phyloP scores from a whole-genome alignment of 805 yeast genomes.

The Ogataea thermomethanolica region DNA sequence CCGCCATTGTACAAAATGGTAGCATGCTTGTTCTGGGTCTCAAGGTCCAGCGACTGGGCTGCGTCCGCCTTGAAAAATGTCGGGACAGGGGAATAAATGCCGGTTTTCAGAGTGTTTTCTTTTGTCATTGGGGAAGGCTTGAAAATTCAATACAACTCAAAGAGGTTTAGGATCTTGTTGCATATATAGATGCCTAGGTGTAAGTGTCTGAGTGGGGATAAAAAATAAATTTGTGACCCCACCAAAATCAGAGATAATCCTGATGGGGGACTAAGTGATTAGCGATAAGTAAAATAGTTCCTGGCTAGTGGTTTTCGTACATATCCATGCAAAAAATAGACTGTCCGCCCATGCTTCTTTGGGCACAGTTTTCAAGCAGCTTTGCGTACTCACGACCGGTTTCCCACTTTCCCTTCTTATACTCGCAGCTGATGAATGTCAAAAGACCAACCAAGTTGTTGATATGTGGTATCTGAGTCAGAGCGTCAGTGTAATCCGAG shows the following conservation, averaged over 20 bases:
- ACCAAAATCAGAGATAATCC: too few relatives aligned
- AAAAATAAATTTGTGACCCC: not conserved
- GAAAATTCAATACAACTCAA: not conserved
- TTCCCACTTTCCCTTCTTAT: slow-evolving; percentile 46
- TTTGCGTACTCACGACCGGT: slow-evolving; percentile 51
- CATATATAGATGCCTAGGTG: not conserved
- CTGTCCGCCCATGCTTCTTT: slow-evolving; percentile 49
- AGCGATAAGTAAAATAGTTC: not conserved
- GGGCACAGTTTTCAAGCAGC: slow-evolving; percentile 47
- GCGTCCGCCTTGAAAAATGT: slow-evolving; percentile 47
- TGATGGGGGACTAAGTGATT: too few relatives aligned
- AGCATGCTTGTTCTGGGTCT: slow-evolving; percentile 45
- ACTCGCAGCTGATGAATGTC: slow-evolving; percentile 35
- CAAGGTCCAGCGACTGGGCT: slow-evolving; percentile 34
- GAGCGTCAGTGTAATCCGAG: slow-evolving; percentile 32
- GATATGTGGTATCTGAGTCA: slow-evolving; percentile 37
- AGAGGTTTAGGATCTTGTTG: not conserved
- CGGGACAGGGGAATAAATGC: slow-evolving; percentile 52
- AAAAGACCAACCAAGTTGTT: slow-evolving; percentile 54
- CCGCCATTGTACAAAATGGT: slow-evolving; percentile 41
- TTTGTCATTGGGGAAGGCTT: slow-evolving; percentile 21
- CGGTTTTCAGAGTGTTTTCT: slow-evolving; percentile 47
- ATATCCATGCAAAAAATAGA: slow-evolving; percentile 46
- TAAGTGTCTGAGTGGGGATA: not conserved
- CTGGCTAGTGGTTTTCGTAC: slow-evolving; percentile 30